phyloP scores from a whole-genome alignment of 2,329 filamentous ascomycete genomes.

The Fusarium sp. region DNA sequence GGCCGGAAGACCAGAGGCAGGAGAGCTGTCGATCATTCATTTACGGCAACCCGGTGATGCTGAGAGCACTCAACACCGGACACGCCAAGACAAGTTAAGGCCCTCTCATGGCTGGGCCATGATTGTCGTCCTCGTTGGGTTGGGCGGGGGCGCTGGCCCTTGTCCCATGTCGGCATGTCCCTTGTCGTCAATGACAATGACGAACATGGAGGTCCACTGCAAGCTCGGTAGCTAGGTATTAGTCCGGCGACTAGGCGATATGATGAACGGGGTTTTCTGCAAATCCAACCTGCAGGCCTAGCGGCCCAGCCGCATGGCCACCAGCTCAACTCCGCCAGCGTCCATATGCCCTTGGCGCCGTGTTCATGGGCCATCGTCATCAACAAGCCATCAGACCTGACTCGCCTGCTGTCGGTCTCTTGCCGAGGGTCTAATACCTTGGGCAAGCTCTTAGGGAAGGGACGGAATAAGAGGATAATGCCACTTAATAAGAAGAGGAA shows the following conservation, averaged over 20 bases:
- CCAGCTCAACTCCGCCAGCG: conserved; percentile 35
- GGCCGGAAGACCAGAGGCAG: conserved; percentile 1
- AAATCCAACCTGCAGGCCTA: conserved; percentile 42
- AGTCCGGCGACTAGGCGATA: conserved; percentile 41
- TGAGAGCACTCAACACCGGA: conserved; percentile 10
- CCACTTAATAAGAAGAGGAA: neutral
- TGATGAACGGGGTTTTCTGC: conserved; percentile 43
- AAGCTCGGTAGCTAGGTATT: conserved; percentile 50
- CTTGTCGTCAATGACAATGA: conserved; percentile 45
- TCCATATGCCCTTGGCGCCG: conserved; percentile 18
- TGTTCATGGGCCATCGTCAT: conserved; percentile 1
- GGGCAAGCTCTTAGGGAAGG: neutral
- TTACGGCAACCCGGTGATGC: neutral
- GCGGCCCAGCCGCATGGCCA: conserved; percentile 39
- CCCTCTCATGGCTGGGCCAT: conserved; percentile 26
- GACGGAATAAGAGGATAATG: neutral
- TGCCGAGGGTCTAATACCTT: neutral
- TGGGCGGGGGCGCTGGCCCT: conserved; percentile 12
- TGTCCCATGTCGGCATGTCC: conserved; percentile 31
- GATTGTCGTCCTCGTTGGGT: conserved; percentile 29
- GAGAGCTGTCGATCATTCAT: conserved; percentile 8
- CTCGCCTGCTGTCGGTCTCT: conserved; percentile 19
- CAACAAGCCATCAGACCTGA: conserved; percentile 27
- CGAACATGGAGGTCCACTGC: conserved; percentile 48
- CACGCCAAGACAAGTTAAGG: conserved; percentile 7